A percentile compares a stretch with the other conserved stretches of the same genome.
phyloP scores from a whole-genome alignment of 2,329 filamentous ascomycete genomes.

The Alternaria hordeiaustralica region DNA sequence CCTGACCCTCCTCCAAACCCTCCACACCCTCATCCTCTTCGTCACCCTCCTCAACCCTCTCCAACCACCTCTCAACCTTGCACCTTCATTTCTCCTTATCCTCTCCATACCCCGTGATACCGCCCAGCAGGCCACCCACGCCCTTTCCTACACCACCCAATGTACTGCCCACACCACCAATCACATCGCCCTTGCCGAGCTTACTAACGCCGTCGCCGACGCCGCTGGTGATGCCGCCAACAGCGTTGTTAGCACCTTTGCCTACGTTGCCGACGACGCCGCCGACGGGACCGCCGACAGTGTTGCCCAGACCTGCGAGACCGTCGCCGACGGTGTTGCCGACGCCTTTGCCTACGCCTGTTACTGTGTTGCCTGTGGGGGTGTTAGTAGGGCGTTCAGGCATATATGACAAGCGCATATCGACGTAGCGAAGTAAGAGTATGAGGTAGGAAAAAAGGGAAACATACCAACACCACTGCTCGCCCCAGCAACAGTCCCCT shows the following conservation, averaged over 20 bases:
- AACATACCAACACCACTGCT: slow-evolving; percentile 40
- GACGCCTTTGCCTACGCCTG: slow-evolving; percentile 44
- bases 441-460: not conserved
- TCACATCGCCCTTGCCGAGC: slow-evolving; percentile 53
- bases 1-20: not conserved
- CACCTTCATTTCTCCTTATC: slow-evolving; percentile 26
- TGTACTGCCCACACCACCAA: slow-evolving; percentile 52
- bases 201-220: slow-evolving; percentile 55
- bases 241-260: slow-evolving; percentile 51
- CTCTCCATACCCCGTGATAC: slow-evolving; percentile 35
- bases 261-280: slow-evolving; percentile 52
- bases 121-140: slow-evolving; percentile 46
- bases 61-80: slow-evolving; percentile 21
- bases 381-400: not conserved
- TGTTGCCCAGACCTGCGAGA: slow-evolving; percentile 47
- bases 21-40: not conserved
- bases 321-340: slow-evolving; percentile 46
- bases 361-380: slow-evolving; percentile 44
- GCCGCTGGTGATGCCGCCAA: slow-evolving; percentile 51
- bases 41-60: not conserved
- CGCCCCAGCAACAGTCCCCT: slow-evolving; percentile 47
- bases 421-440: not conserved
- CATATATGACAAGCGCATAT: not conserved
- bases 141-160: slow-evolving; percentile 51
- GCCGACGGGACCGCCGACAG: slow-evolving; percentile 50